These are phyloP conservation scores for Xylaria sp. DNA, from an alignment of 2,329 filamentous ascomycete genomes.

Conservation along the genomic window DNA sequence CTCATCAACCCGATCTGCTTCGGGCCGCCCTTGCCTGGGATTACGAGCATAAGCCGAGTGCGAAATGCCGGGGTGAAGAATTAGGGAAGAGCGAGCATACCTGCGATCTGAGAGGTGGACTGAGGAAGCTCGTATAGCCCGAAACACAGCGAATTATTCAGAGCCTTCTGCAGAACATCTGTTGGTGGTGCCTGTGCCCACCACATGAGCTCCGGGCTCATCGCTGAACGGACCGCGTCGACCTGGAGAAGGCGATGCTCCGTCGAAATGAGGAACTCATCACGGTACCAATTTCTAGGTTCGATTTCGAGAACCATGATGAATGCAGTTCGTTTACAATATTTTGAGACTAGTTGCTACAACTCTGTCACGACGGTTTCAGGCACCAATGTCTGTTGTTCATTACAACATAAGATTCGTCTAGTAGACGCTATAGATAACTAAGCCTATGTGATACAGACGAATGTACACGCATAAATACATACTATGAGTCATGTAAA, in stretches of 20 bases:
- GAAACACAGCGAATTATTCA: constrained; percentile 69
- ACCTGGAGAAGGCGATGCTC: constrained; percentile 66
- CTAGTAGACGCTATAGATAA: neutral
- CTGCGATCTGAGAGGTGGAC: constrained; percentile 49
- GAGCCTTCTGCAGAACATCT: constrained; percentile 59
- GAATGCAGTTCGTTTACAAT: neutral
- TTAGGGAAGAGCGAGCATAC: constrained; percentile 37
- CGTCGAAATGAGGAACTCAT: constrained; percentile 70
- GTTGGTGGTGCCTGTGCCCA: constrained; percentile 67
- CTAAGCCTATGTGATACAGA: neutral
- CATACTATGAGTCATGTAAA: constrained; percentile 22
- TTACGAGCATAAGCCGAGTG: constrained; percentile 23
- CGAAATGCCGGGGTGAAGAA: neutral
- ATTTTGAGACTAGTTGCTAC: neutral
- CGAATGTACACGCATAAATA: neutral
- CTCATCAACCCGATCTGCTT: constrained; percentile 65
- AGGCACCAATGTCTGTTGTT: neutral
- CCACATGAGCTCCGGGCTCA: constrained; percentile 67
- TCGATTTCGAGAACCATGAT: constrained; percentile 44
- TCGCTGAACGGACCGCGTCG: constrained; percentile 63
- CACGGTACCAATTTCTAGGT: constrained; percentile 59
- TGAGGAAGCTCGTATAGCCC: constrained; percentile 61
- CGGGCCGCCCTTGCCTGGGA: constrained; percentile 39
- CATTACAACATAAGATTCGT: neutral
- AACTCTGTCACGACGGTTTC: neutral